These are phyloP conservation scores for Eragrostis tef DNA, from an alignment of 202 grass and related monocot species.

Conservation along the genomic window DNA sequence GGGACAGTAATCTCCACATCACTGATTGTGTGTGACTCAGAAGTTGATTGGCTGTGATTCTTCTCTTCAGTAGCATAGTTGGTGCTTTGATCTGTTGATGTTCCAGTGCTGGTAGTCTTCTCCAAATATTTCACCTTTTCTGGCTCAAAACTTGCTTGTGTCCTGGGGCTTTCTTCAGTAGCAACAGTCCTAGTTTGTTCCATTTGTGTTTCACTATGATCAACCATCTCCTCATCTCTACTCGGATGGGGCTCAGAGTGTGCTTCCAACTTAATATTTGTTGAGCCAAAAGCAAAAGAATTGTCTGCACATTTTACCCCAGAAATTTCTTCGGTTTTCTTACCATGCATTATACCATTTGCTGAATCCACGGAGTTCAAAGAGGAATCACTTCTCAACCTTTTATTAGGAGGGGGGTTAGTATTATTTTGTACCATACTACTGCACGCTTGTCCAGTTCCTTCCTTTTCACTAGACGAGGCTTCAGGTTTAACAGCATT, in stretches of 20 bases:
- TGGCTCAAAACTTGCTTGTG: constrained; percentile 11
- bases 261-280: constrained; percentile 40
- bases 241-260: constrained; percentile 19
- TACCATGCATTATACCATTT: constrained; percentile 23
- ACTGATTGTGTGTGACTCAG: constrained; percentile 32
- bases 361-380: constrained; percentile 39
- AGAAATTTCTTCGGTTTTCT: constrained; percentile 46
- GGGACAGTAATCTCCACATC: constrained; percentile 33
- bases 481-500: constrained; percentile 41
- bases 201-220: constrained; percentile 28
- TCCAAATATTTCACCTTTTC: constrained; percentile 25
- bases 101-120: constrained; percentile 15
- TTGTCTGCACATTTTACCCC: constrained; percentile 6
- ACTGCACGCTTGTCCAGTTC: constrained; percentile 32
- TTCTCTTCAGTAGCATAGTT: constrained; percentile 29
- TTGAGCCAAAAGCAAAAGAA: constrained; percentile 30
- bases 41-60: constrained; percentile 30
- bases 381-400: constrained; percentile 31
- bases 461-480: constrained; percentile 54
- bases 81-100: constrained; percentile 32
- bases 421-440: constrained; percentile 40
- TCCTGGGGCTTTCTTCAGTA: constrained; percentile 42
- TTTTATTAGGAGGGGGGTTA: constrained; percentile 39
- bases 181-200: constrained; percentile 18
- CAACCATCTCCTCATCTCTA: constrained; percentile 44